A percentile compares a stretch with the other conserved stretches of the same genome.
Evolutionary conservation across 257 asterid genomes (phyloP).

Genomic region (Ophiorrhiza pumila): DNA sequence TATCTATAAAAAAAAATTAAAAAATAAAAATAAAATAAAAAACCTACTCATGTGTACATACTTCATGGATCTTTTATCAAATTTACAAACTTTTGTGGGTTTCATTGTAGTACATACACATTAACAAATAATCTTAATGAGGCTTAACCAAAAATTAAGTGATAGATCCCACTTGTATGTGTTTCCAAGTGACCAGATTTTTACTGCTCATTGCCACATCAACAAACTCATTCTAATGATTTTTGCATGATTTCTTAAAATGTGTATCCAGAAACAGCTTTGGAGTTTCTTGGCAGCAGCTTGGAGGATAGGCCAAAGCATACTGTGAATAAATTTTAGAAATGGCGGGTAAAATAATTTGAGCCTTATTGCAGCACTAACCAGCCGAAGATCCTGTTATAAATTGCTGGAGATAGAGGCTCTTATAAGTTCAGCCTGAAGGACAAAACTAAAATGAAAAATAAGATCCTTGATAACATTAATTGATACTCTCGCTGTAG

Average conservation of each 20-base stretch:
- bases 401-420: neutral
- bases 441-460: neutral
- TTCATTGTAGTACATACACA: neutral
- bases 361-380: neutral
- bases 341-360: neutral
- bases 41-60: neutral
- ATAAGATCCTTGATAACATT: neutral
- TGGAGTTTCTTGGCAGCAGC: neutral
- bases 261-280: neutral
- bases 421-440: neutral
- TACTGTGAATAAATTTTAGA: neutral
- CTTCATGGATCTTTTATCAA: neutral
- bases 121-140: neutral
- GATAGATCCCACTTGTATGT: neutral
- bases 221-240: neutral
- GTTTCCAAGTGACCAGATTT: neutral
- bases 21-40: no score
- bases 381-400: neutral
- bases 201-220: neutral
- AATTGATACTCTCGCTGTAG: neutral
- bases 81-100: neutral
- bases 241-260: neutral
- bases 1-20: no score
- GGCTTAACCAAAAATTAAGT: neutral
- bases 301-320: neutral